Conservation (phyloP, 2,329 filamentous ascomycete species). For the Tolypocladium album region DNA sequence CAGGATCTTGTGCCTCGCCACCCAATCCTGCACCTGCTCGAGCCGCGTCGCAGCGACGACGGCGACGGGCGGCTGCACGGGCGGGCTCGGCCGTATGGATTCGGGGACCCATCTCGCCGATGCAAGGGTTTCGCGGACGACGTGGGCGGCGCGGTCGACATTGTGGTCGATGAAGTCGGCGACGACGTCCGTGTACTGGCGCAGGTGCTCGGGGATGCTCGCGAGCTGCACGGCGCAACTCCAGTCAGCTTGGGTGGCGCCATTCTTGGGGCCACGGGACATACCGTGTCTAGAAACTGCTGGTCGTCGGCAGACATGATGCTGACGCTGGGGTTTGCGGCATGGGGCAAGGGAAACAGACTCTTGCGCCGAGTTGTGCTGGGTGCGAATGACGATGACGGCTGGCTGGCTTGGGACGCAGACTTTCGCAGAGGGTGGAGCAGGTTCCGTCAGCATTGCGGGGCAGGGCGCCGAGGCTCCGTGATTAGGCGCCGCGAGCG, state of each 20-base stretch:
- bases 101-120: conserved; percentile 64
- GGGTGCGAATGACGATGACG: conserved; percentile 3
- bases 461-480: conserved; percentile 1
- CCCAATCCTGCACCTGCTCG: conserved; percentile 59
- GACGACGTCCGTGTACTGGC: conserved; percentile 58
- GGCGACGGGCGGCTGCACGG: conserved; percentile 22
- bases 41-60: conserved; percentile 22
- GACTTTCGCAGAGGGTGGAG: not conserved
- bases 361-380: not conserved
- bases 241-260: conserved; percentile 1
- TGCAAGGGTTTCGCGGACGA: conserved; percentile 59
- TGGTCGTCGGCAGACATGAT: conserved; percentile 72
- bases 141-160: conserved; percentile 64
- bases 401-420: not conserved
- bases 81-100: conserved; percentile 49
- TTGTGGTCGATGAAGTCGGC: conserved; percentile 73
- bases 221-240: conserved; percentile 29
- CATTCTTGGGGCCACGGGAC: conserved; percentile 14
- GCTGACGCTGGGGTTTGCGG: conserved; percentile 4
- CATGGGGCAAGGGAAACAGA: not conserved
- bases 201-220: conserved; percentile 51
- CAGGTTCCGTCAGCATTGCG: conserved; percentile 1
- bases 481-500: conserved; percentile 2
- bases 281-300: conserved; percentile 66
- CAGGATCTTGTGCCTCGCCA: conserved; percentile 60